These are phyloP conservation scores for Neckera pumila DNA, from an alignment of 225 moss, liverwort and hornwort species.

Conservation along the genomic window DNA sequence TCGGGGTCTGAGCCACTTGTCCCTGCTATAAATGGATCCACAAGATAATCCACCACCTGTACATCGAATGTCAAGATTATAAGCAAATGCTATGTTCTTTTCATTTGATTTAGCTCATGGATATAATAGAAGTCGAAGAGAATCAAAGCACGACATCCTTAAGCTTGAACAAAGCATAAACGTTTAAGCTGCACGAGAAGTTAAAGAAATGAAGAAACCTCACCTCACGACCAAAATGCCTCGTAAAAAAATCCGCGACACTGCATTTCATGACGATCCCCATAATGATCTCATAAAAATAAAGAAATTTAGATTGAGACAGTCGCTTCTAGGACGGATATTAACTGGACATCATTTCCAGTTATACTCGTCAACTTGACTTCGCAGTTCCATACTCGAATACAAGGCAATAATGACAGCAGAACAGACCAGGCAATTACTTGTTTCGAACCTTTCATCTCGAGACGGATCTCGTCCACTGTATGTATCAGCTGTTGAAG, in stretches of 20 bases:
- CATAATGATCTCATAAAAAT: neutral
- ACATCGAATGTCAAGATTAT: neutral
- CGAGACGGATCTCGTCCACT: neutral
- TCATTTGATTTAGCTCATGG: neutral
- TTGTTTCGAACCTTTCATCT: conserved; percentile 47
- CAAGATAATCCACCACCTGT: conserved; percentile 74
- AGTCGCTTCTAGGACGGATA: neutral
- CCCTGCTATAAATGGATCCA: conserved; percentile 83
- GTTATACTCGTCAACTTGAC: neutral
- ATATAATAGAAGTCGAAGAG: neutral
- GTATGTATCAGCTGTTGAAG: neutral
- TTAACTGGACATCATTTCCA: neutral
- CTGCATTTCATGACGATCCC: conserved; percentile 31
- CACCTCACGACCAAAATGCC: conserved; percentile 88
- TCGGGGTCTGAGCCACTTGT: conserved; percentile 84
- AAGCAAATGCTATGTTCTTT: neutral
- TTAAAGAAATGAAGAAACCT: conserved; percentile 1
- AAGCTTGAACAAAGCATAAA: neutral
- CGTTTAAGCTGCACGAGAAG: conserved; percentile 1
- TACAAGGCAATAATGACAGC: neutral
- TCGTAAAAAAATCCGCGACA: conserved; percentile 62
- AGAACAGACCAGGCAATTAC: neutral
- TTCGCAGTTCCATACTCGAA: neutral
- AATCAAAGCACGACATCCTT: neutral
- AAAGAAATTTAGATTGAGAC: neutral